A percentile compares a stretch with the other conserved stretches of the same genome.
These are phyloP conservation scores for Taiozyma onychis DNA, from an alignment of 1,139 yeast species.

Conservation along the genomic window DNA sequence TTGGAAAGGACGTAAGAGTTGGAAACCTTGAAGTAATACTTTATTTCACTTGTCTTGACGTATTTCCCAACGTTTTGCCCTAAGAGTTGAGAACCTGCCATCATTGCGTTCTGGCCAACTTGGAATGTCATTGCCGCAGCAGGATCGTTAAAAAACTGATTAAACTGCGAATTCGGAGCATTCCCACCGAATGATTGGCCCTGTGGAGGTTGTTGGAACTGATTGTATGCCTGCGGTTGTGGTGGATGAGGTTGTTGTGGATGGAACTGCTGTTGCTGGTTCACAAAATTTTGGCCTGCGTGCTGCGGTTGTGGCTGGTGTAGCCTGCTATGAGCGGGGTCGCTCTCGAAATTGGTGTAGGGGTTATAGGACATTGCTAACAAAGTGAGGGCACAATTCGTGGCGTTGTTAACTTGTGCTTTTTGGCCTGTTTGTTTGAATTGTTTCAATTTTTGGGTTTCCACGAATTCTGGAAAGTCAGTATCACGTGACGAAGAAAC, in stretches of 20 bases:
- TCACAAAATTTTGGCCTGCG: conserved; percentile 7
- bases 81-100: conserved; percentile 61
- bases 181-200: conserved; percentile 2
- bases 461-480: too few relatives aligned
- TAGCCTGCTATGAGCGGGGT: conserved; percentile 11
- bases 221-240: conserved; percentile 5
- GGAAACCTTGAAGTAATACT: conserved; percentile 88
- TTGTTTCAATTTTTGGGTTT: not conserved
- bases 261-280: conserved; percentile 9
- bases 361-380: conserved; percentile 35
- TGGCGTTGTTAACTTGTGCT: not conserved
- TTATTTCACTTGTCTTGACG: conserved; percentile 45
- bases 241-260: conserved; percentile 4
- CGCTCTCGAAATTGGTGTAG: conserved; percentile 24
- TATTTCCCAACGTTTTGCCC: conserved; percentile 62
- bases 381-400: not conserved
- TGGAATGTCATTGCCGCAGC: conserved; percentile 83
- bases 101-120: conserved; percentile 78
- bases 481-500: too few relatives aligned
- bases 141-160: conserved; percentile 64
- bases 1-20: conserved; percentile 80
- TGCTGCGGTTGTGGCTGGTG: conserved; percentile 25
- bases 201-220: conserved; percentile 13
- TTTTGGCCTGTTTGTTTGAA: not conserved
- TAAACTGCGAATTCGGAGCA: not conserved